Conservation (phyloP, 495 filamentous ascomycete species). For the Pseudevernia furfuracea region DNA sequence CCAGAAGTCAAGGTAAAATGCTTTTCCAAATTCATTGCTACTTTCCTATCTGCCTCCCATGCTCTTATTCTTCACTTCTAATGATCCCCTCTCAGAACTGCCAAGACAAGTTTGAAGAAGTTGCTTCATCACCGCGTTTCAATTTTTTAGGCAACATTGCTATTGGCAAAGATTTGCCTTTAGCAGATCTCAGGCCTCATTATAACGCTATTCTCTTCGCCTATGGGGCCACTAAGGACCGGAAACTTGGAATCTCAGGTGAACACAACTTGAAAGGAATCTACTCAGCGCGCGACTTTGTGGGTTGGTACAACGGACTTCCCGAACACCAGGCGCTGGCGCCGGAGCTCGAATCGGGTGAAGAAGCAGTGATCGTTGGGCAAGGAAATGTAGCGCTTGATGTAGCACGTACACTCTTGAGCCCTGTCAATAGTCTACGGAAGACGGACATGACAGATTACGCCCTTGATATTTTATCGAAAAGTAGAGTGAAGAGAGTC, state of each 20-base stretch:
- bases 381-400: conserved; percentile 96
- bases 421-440: conserved; percentile 58
- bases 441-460: conserved; percentile 83
- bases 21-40: not conserved
- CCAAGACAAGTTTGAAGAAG: conserved; percentile 83
- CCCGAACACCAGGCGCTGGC: conserved; percentile 72
- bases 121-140: conserved; percentile 72
- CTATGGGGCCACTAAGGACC: conserved; percentile 83
- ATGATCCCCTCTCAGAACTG: conserved; percentile 59
- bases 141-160: conserved; percentile 87
- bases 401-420: conserved; percentile 79
- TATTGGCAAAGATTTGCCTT: conserved; percentile 64
- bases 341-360: conserved; percentile 68
- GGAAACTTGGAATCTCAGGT: conserved; percentile 69
- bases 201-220: conserved; percentile 91
- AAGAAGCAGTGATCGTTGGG: conserved; percentile 82
- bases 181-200: conserved; percentile 62
- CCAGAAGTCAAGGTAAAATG: conserved; percentile 85
- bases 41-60: not conserved
- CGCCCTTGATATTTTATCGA: conserved; percentile 64
- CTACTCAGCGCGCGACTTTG: conserved; percentile 85
- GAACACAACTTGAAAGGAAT: conserved; percentile 65
- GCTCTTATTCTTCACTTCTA: not conserved
- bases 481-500: conserved; percentile 70
- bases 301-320: conserved; percentile 97